These are phyloP conservation scores for Nemania sp. DNA, from an alignment of 2,329 filamentous ascomycete genomes.

Conservation along the genomic window DNA sequence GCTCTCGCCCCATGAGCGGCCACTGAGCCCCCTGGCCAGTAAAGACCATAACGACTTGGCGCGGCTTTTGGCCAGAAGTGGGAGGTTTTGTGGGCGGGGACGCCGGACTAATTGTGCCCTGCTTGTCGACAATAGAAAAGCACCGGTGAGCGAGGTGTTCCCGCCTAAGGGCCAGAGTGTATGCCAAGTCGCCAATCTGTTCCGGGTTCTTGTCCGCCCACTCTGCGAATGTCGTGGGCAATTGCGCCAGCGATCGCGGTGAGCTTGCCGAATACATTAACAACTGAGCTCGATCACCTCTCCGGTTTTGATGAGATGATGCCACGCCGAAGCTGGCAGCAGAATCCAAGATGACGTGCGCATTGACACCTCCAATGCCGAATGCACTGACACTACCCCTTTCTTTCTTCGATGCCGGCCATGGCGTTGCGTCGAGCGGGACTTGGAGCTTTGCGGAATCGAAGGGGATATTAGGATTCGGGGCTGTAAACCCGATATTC, in stretches of 20 bases:
- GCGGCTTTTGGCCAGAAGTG: background rate
- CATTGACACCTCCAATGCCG: constrained; percentile 44
- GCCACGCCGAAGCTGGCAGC: constrained; percentile 24
- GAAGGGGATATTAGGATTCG: constrained; percentile 40
- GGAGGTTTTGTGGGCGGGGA: background rate
- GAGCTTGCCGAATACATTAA: constrained; percentile 26
- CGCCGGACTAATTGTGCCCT: no score
- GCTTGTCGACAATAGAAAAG: no score
- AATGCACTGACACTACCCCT: constrained; percentile 41
- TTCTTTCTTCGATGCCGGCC: constrained; percentile 36
- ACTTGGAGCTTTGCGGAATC: constrained; percentile 36
- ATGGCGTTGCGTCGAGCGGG: constrained; percentile 37
- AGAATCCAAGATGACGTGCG: constrained; percentile 36
- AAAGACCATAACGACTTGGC: constrained; percentile 1
- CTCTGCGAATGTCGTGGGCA: no score
- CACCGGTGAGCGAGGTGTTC: background rate
- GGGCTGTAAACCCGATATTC: constrained; percentile 42
- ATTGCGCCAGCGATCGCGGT: constrained; percentile 17
- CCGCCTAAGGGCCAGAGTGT: no score
- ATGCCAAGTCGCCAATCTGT: no score
- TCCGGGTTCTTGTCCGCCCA: no score
- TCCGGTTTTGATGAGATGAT: background rate
- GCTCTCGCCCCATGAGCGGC: constrained; percentile 5
- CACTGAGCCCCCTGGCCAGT: constrained; percentile 21
- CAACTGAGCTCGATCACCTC: constrained; percentile 12